phyloP scores from a whole-genome alignment of 768 basidiomycete species.

The Suillus ampliporus region DNA sequence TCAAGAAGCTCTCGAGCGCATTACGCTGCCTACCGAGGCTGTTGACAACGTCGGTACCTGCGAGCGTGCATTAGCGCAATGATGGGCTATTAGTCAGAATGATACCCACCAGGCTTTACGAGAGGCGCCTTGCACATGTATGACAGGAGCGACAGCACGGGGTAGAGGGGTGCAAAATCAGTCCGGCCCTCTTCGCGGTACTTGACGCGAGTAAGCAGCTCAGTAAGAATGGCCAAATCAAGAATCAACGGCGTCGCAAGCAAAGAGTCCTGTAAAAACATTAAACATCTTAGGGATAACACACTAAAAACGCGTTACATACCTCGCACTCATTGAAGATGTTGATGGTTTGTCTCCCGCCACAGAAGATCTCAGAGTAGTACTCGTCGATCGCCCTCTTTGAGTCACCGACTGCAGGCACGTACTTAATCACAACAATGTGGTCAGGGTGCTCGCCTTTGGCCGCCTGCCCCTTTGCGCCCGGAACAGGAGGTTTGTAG shows the following conservation, averaged over 20 bases:
- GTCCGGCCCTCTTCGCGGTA: slow-evolving; percentile 68
- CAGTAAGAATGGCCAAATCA: slow-evolving; percentile 90
- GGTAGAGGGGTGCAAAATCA: slow-evolving; percentile 86
- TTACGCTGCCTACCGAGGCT: slow-evolving; percentile 93
- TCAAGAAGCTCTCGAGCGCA: slow-evolving; percentile 91
- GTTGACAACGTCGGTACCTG: slow-evolving; percentile 92
- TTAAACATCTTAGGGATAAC: slow-evolving; percentile 15
- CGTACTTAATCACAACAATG: slow-evolving; percentile 95
- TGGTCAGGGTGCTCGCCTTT: slow-evolving; percentile 99
- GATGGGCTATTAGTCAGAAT: background rate
- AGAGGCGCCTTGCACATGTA: slow-evolving; percentile 99
- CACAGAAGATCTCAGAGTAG: slow-evolving; percentile 97
- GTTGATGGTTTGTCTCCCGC: slow-evolving; percentile 91
- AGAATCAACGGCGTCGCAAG: slow-evolving; percentile 96
- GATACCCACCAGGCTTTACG: slow-evolving; percentile 78
- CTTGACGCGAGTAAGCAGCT: slow-evolving; percentile 90
- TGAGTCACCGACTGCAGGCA: slow-evolving; percentile 95
- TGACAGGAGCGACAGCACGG: slow-evolving; percentile 88
- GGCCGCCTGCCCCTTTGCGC: slow-evolving; percentile 56
- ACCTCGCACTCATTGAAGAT: slow-evolving; percentile 99
- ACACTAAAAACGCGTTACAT: slow-evolving; percentile 24
- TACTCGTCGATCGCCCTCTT: slow-evolving; percentile 99
- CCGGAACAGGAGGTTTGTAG: slow-evolving; percentile 79
- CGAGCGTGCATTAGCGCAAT: slow-evolving; percentile 6
- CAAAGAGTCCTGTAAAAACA: slow-evolving; percentile 74